phyloP scores from a whole-genome alignment of 441 rosid species.

The Adansonia madagascariensis region DNA sequence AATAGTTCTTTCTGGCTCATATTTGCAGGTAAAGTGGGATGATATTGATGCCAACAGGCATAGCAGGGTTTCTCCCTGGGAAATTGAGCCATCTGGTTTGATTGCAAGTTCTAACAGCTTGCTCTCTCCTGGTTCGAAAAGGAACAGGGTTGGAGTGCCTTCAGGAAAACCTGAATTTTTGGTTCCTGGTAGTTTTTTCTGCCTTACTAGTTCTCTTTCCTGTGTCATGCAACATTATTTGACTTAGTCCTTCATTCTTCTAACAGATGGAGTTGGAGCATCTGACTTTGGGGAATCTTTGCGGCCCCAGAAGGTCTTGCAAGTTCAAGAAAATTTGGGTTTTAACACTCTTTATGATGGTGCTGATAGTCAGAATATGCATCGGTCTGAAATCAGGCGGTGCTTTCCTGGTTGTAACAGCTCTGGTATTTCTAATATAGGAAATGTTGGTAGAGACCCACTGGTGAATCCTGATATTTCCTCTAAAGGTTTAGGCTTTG shows the following conservation, averaged over 20 bases:
- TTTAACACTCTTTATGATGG: conserved; percentile 56
- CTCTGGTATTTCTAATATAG: conserved; percentile 35
- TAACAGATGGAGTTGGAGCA: conserved; percentile 68
- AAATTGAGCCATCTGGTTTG: conserved; percentile 73
- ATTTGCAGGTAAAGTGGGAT: conserved; percentile 13
- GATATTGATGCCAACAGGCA: conserved; percentile 50
- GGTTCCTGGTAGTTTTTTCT: conserved; percentile 56
- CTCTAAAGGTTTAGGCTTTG: conserved; percentile 54
- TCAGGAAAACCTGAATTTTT: conserved; percentile 69
- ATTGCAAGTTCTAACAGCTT: conserved; percentile 55
- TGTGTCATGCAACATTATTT: background rate
- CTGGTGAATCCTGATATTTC: conserved; percentile 35
- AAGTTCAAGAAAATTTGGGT: conserved; percentile 97
- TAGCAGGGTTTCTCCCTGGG: conserved; percentile 94
- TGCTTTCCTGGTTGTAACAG: conserved; percentile 42
- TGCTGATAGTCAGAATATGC: conserved; percentile 52
- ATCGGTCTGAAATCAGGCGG: conserved; percentile 44
- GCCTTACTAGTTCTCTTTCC: background rate
- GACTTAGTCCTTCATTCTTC: conserved; percentile 2
- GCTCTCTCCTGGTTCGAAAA: conserved; percentile 67
- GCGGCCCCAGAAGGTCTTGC: conserved; percentile 99
- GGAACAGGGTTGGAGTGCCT: conserved; percentile 77
- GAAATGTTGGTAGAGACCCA: conserved; percentile 39
- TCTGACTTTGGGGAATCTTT: conserved; percentile 84
- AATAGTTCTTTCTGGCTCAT: background rate